phyloP scores from a whole-genome alignment of 352 stramenopile genomes.

The Globisporangium orthogonon region DNA sequence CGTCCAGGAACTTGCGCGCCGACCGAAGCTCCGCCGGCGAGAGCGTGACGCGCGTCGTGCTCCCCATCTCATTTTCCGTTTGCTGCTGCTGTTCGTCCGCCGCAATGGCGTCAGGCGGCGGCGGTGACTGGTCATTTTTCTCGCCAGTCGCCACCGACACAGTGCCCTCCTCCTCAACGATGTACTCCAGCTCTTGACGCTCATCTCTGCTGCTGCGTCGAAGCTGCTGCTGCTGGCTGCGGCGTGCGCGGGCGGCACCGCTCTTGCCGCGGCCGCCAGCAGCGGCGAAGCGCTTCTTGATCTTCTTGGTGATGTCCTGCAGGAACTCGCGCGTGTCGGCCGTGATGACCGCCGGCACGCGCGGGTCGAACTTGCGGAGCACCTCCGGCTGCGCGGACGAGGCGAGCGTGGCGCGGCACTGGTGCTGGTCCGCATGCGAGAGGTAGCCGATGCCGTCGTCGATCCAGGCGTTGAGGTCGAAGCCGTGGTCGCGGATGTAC shows the following conservation, averaged over 20 bases:
- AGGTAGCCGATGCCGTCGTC: constrained; percentile 67
- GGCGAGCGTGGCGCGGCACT: constrained; percentile 15
- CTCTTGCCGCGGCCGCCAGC: background rate
- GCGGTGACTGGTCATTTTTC: background rate
- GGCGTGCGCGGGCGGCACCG: background rate
- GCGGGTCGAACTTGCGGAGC: constrained; percentile 26
- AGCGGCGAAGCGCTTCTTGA: constrained; percentile 9
- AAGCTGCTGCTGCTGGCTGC: constrained; percentile 3
- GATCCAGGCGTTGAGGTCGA: constrained; percentile 76
- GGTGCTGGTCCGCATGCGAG: constrained; percentile 47
- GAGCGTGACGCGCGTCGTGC: background rate
- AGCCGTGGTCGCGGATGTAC: constrained; percentile 71
- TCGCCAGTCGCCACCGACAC: background rate
- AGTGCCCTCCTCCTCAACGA: background rate
- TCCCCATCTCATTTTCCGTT: background rate
- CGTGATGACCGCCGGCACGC: constrained; percentile 25
- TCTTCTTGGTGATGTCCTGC: constrained; percentile 25
- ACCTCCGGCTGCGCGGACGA: constrained; percentile 27
- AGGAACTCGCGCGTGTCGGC: constrained; percentile 39
- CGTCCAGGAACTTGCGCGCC: constrained; percentile 37
- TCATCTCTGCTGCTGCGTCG: background rate
- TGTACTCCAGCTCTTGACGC: background rate
- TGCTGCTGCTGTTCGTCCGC: background rate
- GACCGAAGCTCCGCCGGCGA: constrained; percentile 5
- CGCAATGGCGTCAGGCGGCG: background rate